Evolutionary conservation across 2,329 filamentous ascomycete genomes (phyloP).

Genomic region (Tolypocladium inflatum): DNA sequence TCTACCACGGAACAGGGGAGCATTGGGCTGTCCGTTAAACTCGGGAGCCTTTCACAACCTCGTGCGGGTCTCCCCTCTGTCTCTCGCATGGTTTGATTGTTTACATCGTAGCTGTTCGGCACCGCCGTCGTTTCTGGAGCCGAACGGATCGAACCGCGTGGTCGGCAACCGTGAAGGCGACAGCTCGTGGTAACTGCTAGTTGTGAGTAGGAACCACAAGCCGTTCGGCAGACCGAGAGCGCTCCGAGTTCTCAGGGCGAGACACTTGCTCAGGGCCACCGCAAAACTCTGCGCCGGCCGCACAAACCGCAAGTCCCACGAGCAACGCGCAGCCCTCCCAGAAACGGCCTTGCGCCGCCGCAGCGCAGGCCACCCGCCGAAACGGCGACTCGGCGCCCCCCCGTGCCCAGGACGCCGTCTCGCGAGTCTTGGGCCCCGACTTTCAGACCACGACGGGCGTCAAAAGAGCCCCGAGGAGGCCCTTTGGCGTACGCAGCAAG

Average conservation of each 20-base stretch:
- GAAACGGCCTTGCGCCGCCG: neutral
- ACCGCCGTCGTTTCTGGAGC: neutral
- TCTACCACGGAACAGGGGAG: neutral
- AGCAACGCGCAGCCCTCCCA: neutral
- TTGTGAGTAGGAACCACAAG: no score
- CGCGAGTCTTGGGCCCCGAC: no score
- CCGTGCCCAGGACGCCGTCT: no score
- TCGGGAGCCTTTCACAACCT: neutral
- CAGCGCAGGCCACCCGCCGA: neutral
- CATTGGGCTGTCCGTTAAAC: neutral
- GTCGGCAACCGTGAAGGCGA: no score
- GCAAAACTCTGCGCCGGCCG: neutral
- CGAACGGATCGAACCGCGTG: neutral
- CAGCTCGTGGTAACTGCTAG: no score
- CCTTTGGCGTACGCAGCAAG: no score
- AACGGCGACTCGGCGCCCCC: no score
- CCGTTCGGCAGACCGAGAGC: no score
- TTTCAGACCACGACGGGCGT: no score
- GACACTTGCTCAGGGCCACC: no score
- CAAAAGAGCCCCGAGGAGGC: no score
- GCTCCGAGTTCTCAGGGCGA: neutral
- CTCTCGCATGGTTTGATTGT: no score
- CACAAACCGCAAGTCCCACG: neutral
- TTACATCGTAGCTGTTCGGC: neutral
- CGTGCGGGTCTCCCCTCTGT: neutral